A percentile compares a stretch with the other conserved stretches of the same genome.
phyloP scores from a whole-genome alignment of 148 eudicot species.

The Arctostaphylos glauca region DNA sequence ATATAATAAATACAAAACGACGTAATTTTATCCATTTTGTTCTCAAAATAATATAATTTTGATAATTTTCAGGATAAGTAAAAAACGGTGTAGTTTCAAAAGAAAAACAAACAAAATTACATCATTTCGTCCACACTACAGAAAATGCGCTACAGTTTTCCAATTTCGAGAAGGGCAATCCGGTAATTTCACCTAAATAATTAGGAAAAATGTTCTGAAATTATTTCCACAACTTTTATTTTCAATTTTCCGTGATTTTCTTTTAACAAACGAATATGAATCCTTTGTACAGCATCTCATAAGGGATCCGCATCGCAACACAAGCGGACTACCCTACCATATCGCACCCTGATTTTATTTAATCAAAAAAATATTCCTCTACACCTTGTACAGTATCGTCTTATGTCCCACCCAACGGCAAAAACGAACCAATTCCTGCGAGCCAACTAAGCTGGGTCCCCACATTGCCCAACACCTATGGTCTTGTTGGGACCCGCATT shows the following conservation, averaged over 20 bases:
- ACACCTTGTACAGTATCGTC: slow-evolving; percentile 8
- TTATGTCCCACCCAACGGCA: not conserved
- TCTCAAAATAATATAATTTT: no score
- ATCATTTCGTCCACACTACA: no score
- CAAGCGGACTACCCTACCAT: slow-evolving; percentile 1
- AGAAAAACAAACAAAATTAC: no score
- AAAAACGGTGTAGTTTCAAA: no score
- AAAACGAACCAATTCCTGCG: not conserved
- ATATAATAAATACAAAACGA: no score
- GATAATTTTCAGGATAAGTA: no score
- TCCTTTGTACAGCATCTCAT: not conserved
- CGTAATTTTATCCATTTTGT: no score
- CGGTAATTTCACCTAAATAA: no score
- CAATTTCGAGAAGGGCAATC: no score
- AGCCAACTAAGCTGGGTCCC: not conserved
- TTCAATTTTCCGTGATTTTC: not conserved
- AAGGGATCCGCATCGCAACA: not conserved
- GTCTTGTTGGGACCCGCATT: not conserved
- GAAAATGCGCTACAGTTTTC: no score
- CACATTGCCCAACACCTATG: not conserved
- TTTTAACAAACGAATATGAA: not conserved
- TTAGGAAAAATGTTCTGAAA: no score
- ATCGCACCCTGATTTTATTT: not conserved
- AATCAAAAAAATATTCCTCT: not conserved
- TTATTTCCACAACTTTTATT: not conserved